Evolutionary conservation across 225 moss, liverwort and hornwort genomes (phyloP), one percentile per base, ranked within the genome.

Genomic region (Pseudoscleropodium purum): DNA sequence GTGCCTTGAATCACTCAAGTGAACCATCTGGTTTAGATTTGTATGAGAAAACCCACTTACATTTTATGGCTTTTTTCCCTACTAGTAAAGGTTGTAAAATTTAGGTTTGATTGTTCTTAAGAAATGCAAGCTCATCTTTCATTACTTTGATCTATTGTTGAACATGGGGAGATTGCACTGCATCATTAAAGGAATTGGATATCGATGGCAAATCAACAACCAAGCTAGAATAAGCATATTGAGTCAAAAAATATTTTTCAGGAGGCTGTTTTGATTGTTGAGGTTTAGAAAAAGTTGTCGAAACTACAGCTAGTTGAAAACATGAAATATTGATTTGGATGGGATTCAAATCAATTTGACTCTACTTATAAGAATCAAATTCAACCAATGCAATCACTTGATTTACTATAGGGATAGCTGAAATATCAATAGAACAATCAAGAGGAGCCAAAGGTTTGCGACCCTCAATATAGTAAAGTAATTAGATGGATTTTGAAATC

Each of bases 321-420:
- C 11, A 0, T 60, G 25, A 11, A 60, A 60, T 11, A 11, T 5
- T 26, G 0, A 11, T 60, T 3, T 60, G 24, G 3, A 60, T 60
- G 24, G 60, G 10, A 14, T 9, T 10, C 24, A 60, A 11, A 9
- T 60, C 13, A 13, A 2, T 2, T 49, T 31, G 11, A 47, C 1
- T 0, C 0, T 18, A 1, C 1, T 31, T 0, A 11, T 11, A 4
- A 6, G 0, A 4, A 4, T 49, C 0, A 0, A 1, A 0, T 1
- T 75, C 30, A 3, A 0, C 47, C 5, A 31, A 1, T 6, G 2
- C 6, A 0, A 3, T 75, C 3, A 0, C 8, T 0, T 18, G 1
- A 75, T 4, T 31, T 0, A 1, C 0, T 47, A 1, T 6, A 11
- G 2, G 7, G 0, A 74, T 30, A 10, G 0, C 0, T 6, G 3